Evolutionary conservation across 2,329 filamentous ascomycete genomes (phyloP).

Genomic region (Cladosporium sp.): DNA sequence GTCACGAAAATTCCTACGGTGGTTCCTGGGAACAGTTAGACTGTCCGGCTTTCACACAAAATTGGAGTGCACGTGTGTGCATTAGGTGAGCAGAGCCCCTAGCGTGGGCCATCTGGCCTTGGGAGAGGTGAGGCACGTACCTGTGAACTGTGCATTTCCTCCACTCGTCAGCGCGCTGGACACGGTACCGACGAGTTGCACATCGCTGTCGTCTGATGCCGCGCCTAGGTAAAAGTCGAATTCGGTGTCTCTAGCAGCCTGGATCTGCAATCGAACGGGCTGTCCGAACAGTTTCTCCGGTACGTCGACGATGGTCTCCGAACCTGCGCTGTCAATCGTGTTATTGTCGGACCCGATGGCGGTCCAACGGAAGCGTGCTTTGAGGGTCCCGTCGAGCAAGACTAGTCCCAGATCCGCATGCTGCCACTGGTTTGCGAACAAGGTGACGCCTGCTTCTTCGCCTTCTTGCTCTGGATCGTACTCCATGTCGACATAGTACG

Average conservation of each 20-base stretch:
- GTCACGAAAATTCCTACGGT: slow-evolving; percentile 8
- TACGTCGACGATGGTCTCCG: slow-evolving; percentile 4
- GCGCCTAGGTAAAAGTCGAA: slow-evolving; percentile 6
- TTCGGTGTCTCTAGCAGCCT: slow-evolving; percentile 1
- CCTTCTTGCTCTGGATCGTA: slow-evolving; percentile 37
- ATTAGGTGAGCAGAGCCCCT: too few species aligned
- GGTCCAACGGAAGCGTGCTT: background rate
- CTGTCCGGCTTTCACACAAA: background rate
- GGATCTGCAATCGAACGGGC: slow-evolving; percentile 5
- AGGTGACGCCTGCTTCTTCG: slow-evolving; percentile 51
- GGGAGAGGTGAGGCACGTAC: background rate
- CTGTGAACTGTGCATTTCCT: slow-evolving; percentile 10
- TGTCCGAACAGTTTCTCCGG: background rate
- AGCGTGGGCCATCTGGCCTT: too few species aligned
- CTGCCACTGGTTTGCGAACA: slow-evolving; percentile 53
- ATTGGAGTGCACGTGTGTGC: too few species aligned
- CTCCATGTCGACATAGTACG: slow-evolving; percentile 44
- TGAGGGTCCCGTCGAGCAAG: slow-evolving; percentile 24
- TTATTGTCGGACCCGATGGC: slow-evolving; percentile 1
- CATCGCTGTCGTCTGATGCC: background rate
- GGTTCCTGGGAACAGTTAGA: slow-evolving; percentile 7
- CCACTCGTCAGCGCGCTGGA: slow-evolving; percentile 3
- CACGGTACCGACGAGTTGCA: slow-evolving; percentile 3
- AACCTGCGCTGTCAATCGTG: background rate
- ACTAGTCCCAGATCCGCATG: slow-evolving; percentile 47